phyloP scores from a whole-genome alignment of 228 moss, liverwort and hornwort species.

The Sphagnum fallax region DNA sequence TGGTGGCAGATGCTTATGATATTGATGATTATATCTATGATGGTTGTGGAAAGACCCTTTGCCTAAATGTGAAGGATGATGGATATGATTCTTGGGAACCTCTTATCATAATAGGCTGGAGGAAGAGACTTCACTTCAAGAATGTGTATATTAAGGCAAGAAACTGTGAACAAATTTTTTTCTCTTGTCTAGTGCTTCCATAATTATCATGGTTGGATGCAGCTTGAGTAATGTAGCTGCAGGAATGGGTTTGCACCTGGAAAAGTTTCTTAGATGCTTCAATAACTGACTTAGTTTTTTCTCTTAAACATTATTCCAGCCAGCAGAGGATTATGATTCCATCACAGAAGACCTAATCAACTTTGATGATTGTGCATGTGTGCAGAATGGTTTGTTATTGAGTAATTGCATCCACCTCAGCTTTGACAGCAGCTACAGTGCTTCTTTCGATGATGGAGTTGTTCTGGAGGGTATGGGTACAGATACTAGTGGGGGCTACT shows the following conservation, averaged over 20 bases:
- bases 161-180: neutral
- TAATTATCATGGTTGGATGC: too few species aligned
- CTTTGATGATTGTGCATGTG: neutral
- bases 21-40: constrained; percentile 84
- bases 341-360: too few species aligned
- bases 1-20: constrained; percentile 69
- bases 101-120: constrained; percentile 64
- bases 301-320: too few species aligned
- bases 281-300: too few species aligned
- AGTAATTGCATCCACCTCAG: constrained; percentile 70
- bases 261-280: too few species aligned
- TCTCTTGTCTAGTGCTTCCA: too few species aligned
- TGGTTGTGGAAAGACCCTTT: constrained; percentile 66
- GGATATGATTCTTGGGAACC: constrained; percentile 38
- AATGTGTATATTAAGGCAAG: constrained; percentile 71
- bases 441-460: constrained; percentile 62
- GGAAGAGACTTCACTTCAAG: constrained; percentile 67
- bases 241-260: too few species aligned
- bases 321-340: too few species aligned
- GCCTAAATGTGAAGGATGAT: constrained; percentile 54
- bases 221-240: too few species aligned
- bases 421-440: constrained; percentile 67
- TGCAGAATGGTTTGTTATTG: constrained; percentile 88
- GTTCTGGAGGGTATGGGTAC: constrained; percentile 50
- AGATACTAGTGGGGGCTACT: constrained; percentile 25